Evolutionary conservation across 2,329 filamentous ascomycete genomes (phyloP), one percentile per base, ranked within the genome.

Genomic region (Penicillium nordicum): DNA sequence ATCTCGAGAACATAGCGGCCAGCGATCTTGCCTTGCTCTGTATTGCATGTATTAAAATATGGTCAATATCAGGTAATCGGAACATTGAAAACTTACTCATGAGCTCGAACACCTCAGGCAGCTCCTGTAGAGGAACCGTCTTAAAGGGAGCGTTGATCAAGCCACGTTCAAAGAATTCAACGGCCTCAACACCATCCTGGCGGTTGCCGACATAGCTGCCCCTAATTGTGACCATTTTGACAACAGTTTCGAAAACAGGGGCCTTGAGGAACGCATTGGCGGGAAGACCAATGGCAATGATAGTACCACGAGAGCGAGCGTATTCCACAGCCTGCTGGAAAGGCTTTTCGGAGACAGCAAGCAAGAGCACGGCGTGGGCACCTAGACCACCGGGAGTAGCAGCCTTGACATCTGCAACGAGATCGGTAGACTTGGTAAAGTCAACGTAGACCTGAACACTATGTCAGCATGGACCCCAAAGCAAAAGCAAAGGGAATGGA

Each of bases 321-420:
- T 97, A 96, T 76, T 82, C 87, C 46, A 90, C 86, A 41, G 93
- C 93, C 79, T 97, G 92, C 79, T 96, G 91, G 86, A 97, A 97
- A 52, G 93, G 93, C 80, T 88, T 90, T 83, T 97, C 92, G 67
- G 81, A 84, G 50, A 90, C 92, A 59, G 93, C 92, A 58, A 97
- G 85, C 43, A 97, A 82, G 63, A 97, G 81, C 59, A 93, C 92
- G 38, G 91, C 92, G 68, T 96, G 89, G 5, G 92, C 92, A 50
- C 93, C 93, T 16, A 90, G 82, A 21, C 90, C 90, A 66, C 93
- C 91, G 29, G 84, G 77, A 1, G 90, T 95, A 29, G 87, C 87
- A 45, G 85, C 86, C 79, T 92, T 90, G 62, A 97, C 92, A 63
- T 95, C 90, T 65, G 84, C 84, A 65, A 96, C 88, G 27, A 97